Percentiles rank a stretch among this genome's conserved stretches.
phyloP scores from a whole-genome alignment of 768 basidiomycete genomes.

The Leccinum pellstonianum region DNA sequence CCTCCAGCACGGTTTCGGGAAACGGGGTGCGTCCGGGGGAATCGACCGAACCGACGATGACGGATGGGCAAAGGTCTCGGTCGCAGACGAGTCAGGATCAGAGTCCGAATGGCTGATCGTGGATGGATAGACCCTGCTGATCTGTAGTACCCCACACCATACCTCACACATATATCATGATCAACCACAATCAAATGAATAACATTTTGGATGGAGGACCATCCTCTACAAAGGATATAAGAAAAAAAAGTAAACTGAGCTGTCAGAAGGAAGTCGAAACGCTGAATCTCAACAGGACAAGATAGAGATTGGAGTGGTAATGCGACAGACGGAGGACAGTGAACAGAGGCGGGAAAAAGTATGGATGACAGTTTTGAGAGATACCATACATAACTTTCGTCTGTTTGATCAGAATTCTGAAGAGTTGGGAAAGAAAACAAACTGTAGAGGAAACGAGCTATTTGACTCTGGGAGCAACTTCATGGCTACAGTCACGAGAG shows the following conservation, averaged over 20 bases:
- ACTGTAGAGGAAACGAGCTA: slow-evolving; percentile 17
- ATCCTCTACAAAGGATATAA: slow-evolving; percentile 35
- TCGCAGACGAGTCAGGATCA: slow-evolving; percentile 67
- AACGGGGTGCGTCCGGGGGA: slow-evolving; percentile 47
- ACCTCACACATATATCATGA: slow-evolving; percentile 12
- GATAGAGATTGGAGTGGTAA: slow-evolving; percentile 16
- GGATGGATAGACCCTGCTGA: slow-evolving; percentile 37
- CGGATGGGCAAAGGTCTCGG: slow-evolving; percentile 74
- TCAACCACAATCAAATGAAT: slow-evolving; percentile 16
- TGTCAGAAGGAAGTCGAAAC: slow-evolving; percentile 20
- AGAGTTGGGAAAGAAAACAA: slow-evolving; percentile 27
- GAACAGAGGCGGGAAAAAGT: slow-evolving; percentile 28
- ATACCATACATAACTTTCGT: slow-evolving; percentile 36
- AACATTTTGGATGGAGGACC: slow-evolving; percentile 29
- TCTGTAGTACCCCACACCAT: slow-evolving; percentile 24
- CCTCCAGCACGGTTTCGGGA: slow-evolving; percentile 39
- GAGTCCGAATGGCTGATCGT: slow-evolving; percentile 92
- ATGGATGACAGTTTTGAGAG: slow-evolving; percentile 31
- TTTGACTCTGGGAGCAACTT: slow-evolving; percentile 21
- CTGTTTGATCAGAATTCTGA: slow-evolving; percentile 34
- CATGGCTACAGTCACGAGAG: slow-evolving; percentile 36
- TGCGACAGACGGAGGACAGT: slow-evolving; percentile 20
- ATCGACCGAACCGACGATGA: slow-evolving; percentile 39
- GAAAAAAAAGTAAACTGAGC: slow-evolving; percentile 20
- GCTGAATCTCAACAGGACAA: slow-evolving; percentile 29